These are phyloP conservation scores for Mycothermus thermophilus DNA, from an alignment of 495 filamentous ascomycete genomes.

Conservation along the genomic window DNA sequence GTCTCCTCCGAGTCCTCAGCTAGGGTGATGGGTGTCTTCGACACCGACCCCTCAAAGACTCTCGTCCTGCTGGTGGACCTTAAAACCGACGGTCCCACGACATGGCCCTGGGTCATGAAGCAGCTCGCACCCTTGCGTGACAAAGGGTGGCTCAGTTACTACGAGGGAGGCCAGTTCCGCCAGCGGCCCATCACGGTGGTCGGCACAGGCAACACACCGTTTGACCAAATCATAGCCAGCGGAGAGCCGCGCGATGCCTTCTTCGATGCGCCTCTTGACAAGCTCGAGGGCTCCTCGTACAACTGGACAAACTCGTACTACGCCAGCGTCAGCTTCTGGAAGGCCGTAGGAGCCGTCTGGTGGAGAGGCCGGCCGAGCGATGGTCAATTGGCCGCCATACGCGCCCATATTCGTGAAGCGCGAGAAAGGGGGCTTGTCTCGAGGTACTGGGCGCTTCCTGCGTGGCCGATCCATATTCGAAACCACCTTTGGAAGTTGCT, in stretches of 20 bases:
- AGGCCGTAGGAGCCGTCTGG: slow-evolving; percentile 31
- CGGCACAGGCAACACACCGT: slow-evolving; percentile 64
- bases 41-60: slow-evolving; percentile 42
- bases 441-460: slow-evolving; percentile 67
- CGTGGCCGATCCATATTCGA: slow-evolving; percentile 59
- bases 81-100: slow-evolving; percentile 40
- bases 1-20: slow-evolving; percentile 28
- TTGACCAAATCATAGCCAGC: slow-evolving; percentile 40
- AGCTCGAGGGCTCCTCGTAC: slow-evolving; percentile 26
- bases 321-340: slow-evolving; percentile 35
- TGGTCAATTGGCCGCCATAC: slow-evolving; percentile 45
- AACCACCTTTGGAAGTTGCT: slow-evolving; percentile 64
- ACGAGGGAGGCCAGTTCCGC: slow-evolving; percentile 37
- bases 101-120: slow-evolving; percentile 42
- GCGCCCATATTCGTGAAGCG: slow-evolving; percentile 53
- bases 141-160: slow-evolving; percentile 44
- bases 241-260: slow-evolving; percentile 47
- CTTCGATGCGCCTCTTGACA: slow-evolving; percentile 48
- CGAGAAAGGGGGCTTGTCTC: slow-evolving; percentile 55
- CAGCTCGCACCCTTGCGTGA: slow-evolving; percentile 53
- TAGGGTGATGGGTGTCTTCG: slow-evolving; percentile 49
- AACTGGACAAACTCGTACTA: slow-evolving; percentile 39
- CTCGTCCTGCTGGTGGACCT: slow-evolving; percentile 61
- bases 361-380: slow-evolving; percentile 28
- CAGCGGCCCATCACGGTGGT: slow-evolving; percentile 59